Percentiles rank a stretch among this genome's conserved stretches.
Evolutionary conservation across 495 filamentous ascomycete species (phyloP).

Genomic region (Daldinia loculata): DNA sequence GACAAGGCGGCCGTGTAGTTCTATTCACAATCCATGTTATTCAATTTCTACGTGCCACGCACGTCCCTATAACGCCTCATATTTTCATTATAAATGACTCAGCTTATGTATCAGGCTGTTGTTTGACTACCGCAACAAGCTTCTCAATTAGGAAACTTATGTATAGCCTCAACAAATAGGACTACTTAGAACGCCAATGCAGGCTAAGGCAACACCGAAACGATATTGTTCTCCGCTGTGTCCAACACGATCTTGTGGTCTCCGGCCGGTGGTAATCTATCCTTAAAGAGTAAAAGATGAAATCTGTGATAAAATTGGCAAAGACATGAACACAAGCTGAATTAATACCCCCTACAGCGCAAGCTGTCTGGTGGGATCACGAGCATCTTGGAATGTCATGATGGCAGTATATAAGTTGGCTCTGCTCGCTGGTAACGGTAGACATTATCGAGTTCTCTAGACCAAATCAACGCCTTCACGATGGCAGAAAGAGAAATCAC

Average conservation of each 20-base stretch:
- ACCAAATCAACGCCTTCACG: constrained; percentile 3
- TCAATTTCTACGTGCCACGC: neutral
- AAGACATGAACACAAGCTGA: neutral
- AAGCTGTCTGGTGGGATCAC: neutral
- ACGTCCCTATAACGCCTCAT: constrained; percentile 11
- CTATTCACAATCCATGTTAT: constrained; percentile 6
- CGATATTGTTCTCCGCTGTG: neutral
- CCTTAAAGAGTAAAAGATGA: constrained; percentile 1
- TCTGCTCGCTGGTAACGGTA: neutral
- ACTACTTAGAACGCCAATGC: neutral
- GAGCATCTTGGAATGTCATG: neutral
- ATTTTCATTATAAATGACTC: constrained; percentile 25
- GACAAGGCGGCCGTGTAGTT: constrained; percentile 3
- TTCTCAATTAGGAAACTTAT: constrained; percentile 19
- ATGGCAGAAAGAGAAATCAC: constrained; percentile 22
- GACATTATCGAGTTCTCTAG: constrained; percentile 3
- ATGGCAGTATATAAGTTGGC: constrained; percentile 15
- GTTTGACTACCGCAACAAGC: constrained; percentile 23
- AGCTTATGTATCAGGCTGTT: constrained; percentile 23
- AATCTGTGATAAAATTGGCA: neutral
- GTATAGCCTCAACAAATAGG: constrained; percentile 26
- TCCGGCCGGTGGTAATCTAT: neutral
- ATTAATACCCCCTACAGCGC: neutral
- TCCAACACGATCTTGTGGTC: neutral
- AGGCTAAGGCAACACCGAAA: neutral